These are phyloP conservation scores for Cytospora piceicola DNA, from an alignment of 2,329 filamentous ascomycete genomes.

Conservation along the genomic window DNA sequence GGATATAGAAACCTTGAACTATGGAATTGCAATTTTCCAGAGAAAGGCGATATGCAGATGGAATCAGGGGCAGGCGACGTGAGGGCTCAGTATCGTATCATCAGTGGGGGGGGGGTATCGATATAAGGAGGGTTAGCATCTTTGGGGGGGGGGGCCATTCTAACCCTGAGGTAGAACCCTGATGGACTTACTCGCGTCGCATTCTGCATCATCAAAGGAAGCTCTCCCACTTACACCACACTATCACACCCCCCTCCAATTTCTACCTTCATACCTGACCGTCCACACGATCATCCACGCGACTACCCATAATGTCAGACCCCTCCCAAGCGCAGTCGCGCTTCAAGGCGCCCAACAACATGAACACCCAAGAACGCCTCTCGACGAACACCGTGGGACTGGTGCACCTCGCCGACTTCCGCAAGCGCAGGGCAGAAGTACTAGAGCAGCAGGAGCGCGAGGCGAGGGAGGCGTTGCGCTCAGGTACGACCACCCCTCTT, in stretches of 20 bases:
- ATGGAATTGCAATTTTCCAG: neutral
- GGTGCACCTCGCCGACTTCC: slow-evolving; percentile 89
- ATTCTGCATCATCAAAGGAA: neutral
- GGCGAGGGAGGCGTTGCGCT: slow-evolving; percentile 64
- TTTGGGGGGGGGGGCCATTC: neutral
- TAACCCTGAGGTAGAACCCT: neutral
- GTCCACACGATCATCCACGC: neutral
- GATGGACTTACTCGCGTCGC: neutral
- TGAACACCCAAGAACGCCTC: slow-evolving; percentile 78
- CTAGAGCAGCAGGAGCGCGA: slow-evolving; percentile 88
- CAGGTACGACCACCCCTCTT: slow-evolving; percentile 45
- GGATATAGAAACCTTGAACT: neutral
- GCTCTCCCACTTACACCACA: neutral
- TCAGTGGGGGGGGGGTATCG: neutral
- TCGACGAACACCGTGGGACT: slow-evolving; percentile 89
- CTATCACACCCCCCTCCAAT: neutral
- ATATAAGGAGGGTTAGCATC: neutral
- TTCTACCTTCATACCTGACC: too few species aligned
- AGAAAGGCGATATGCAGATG: too few species aligned
- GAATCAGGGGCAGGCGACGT: too few species aligned
- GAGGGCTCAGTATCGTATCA: too few species aligned
- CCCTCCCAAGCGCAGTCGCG: slow-evolving; percentile 49
- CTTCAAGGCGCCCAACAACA: slow-evolving; percentile 72
- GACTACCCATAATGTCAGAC: slow-evolving; percentile 45
- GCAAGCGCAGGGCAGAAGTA: slow-evolving; percentile 93